Percentiles rank a stretch among this genome's conserved stretches.
Evolutionary conservation across 2,329 filamentous ascomycete genomes (phyloP).

Genomic region (Botrytis tulipae): DNA sequence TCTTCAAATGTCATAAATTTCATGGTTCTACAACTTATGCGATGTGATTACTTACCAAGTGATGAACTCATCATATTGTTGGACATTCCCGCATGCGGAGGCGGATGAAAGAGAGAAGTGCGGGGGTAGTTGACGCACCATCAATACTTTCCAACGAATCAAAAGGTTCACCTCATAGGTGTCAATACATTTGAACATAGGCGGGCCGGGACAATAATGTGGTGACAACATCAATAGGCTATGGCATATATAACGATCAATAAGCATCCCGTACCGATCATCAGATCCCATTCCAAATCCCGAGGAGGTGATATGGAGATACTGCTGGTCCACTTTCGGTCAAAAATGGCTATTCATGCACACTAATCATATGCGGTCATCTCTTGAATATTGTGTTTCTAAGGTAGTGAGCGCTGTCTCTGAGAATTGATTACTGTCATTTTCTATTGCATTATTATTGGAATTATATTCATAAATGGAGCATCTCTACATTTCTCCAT

Average conservation of each 20-base stretch:
- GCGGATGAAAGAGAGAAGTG: neutral
- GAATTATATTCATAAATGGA: no score
- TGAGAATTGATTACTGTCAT: no score
- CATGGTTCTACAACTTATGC: neutral
- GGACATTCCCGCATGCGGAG: neutral
- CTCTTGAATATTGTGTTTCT: neutral
- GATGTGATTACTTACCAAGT: conserved; percentile 1
- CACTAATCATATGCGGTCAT: neutral
- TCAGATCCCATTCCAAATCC: neutral
- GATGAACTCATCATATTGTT: neutral
- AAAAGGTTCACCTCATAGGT: no score
- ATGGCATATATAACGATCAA: neutral
- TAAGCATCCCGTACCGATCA: neutral
- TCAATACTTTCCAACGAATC: neutral
- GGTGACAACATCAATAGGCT: neutral
- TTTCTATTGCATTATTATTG: no score
- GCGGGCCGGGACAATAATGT: neutral
- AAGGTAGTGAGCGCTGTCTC: no score
- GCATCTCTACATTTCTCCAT: no score
- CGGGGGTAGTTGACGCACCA: neutral
- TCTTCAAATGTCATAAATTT: neutral
- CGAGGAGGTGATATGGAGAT: neutral
- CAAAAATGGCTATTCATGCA: neutral
- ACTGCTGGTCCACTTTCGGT: no score
- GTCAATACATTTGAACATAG: neutral